Base-by-base conservation (phyloP, 2,329 filamentous ascomycete genomes). In the Fusarium sambucinum region DNA sequence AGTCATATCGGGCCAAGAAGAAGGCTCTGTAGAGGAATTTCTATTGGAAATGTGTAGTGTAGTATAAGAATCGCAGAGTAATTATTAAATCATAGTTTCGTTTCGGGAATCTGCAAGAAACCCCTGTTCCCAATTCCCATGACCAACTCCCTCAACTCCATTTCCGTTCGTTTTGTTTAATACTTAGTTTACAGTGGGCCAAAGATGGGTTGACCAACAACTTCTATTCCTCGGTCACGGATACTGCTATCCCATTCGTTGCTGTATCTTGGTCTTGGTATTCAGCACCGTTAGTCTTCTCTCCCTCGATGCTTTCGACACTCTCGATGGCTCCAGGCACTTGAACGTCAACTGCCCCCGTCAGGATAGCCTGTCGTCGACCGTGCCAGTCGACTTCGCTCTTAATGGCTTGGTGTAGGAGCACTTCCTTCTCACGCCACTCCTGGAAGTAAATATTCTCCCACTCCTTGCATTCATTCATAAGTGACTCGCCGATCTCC, bases 371-470 rank as follows among this genome's bases (percentile, higher is more conserved):
- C 71, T 85, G 80, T 40, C 87, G 84, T 53, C 88, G 82, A 58
- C 85, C 81, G 70, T 89, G 87, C 80, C 90, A 89, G 76, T 90
- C 88, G 33, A 87, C 83, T 76, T 95, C 92, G 73, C 82, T 85
- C 73, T 85, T 79, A 70, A 93, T 85, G 32, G 91, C 85, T 74
- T 93, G 92, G 59, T 92, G 87, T n/a, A 96, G 79, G 19, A 95
- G 78, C 30, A 92, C 85, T 78, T 96, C 92, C 78, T 95, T 95
- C 78, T 92, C 89, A 16, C 88, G 81, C 92, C 92, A 96, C 75
- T 93, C 91, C 65, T 88, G 84, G 76, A 87, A 87, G 77, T 91
- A 89, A 14, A 84, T 74, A 35, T 87, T 86, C 77, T 95, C 91
- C 77, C 91, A 85, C 42, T 82, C 81, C 67, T 89, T 88, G 69